phyloP scores from a whole-genome alignment of 2,329 filamentous ascomycete species.

The Leptoxyphium fumago region DNA sequence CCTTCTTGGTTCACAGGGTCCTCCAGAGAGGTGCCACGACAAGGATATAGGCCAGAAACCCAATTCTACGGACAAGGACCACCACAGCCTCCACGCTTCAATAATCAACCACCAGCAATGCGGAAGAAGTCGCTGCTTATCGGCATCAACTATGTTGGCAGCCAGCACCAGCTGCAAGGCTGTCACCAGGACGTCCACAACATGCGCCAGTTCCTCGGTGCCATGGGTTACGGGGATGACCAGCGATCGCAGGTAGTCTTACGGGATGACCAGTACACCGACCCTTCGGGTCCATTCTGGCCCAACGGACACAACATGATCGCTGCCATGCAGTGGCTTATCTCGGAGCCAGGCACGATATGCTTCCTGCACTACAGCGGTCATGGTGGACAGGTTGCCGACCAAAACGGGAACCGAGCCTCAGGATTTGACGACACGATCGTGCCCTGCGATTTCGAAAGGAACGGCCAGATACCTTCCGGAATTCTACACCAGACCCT shows the following conservation, averaged over 20 bases:
- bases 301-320: conserved; percentile 22
- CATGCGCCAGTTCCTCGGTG: conserved; percentile 31
- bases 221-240: conserved; percentile 28
- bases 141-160: conserved; percentile 37
- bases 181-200: conserved; percentile 37
- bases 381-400: conserved; percentile 40
- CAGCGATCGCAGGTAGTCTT: conserved; percentile 31
- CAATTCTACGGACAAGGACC: neutral
- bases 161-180: conserved; percentile 29
- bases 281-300: conserved; percentile 19
- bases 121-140: conserved; percentile 35
- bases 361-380: conserved; percentile 46
- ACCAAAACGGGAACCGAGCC: conserved; percentile 20
- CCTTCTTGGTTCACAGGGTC: neutral
- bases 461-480: conserved; percentile 39
- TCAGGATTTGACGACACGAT: conserved; percentile 19
- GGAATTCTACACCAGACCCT: conserved; percentile 37
- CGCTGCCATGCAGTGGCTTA: conserved; percentile 44
- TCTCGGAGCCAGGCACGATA: conserved; percentile 36
- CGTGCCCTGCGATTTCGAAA: conserved; percentile 22
- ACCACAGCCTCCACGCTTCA: neutral
- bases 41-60: neutral
- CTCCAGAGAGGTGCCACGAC: neutral
- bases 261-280: conserved; percentile 23
- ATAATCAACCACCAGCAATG: neutral